Conservation (phyloP, 805 yeast species). For the Metschnikowia lunata region DNA sequence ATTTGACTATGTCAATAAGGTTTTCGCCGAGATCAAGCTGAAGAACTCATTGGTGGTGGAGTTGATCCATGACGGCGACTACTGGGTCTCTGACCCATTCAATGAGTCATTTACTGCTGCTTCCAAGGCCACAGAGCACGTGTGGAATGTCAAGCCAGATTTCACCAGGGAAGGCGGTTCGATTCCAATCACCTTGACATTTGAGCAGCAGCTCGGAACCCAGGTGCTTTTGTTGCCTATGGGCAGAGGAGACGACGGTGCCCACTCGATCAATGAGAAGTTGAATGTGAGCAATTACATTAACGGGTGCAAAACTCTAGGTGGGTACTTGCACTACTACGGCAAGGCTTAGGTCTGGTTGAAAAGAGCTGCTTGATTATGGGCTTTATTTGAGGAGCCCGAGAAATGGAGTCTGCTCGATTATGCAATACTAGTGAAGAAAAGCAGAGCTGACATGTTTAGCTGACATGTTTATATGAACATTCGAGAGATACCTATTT, state of each 20-base stretch:
- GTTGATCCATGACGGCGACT: conserved; percentile 89
- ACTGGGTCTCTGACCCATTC: conserved; percentile 94
- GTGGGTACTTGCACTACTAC: conserved; percentile 89
- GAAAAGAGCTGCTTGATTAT: no score
- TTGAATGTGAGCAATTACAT: conserved; percentile 83
- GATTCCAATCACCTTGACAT: conserved; percentile 92
- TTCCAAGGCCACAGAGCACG: conserved; percentile 86
- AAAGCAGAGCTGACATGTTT: no score
- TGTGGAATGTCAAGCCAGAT: conserved; percentile 94
- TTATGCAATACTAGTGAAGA: no score
- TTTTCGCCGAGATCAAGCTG: conserved; percentile 64
- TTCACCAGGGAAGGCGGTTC: conserved; percentile 99
- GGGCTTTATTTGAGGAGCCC: no score
- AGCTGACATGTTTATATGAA: no score
- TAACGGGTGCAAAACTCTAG: conserved; percentile 88
- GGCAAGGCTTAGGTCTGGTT: conserved; percentile 22
- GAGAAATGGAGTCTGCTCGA: no score
- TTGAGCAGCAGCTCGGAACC: conserved; percentile 81
- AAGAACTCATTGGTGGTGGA: conserved; percentile 71
- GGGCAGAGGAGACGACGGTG: conserved; percentile 99
- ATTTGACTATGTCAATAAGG: conserved; percentile 59
- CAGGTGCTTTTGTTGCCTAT: conserved; percentile 88
- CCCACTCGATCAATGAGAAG: conserved; percentile 96
- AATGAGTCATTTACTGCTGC: conserved; percentile 94
- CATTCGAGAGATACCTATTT: no score